These are phyloP conservation scores for Colletotrichum sp. DNA, from an alignment of 2,329 filamentous ascomycete genomes.

Conservation along the genomic window DNA sequence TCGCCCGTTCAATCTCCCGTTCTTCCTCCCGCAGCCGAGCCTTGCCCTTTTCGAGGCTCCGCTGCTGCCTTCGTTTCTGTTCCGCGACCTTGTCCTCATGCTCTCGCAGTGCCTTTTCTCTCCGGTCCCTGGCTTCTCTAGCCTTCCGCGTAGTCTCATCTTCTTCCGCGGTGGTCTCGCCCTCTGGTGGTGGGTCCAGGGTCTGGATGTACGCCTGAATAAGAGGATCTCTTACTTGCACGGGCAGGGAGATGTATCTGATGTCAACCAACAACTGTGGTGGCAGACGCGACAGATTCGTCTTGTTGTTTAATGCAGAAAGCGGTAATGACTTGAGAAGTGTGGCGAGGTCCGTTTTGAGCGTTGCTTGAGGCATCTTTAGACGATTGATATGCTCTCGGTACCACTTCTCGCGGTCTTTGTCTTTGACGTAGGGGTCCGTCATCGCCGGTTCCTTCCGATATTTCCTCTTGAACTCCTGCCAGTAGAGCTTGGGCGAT, in stretches of 20 bases:
- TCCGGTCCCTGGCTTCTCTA: conserved; percentile 55
- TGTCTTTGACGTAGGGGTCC: conserved; percentile 72
- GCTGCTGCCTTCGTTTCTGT: conserved; percentile 64
- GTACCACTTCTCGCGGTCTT: conserved; percentile 81
- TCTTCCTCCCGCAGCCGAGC: conserved; percentile 70
- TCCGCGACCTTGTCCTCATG: conserved; percentile 67
- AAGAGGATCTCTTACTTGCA: conserved; percentile 65
- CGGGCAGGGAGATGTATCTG: conserved; percentile 71
- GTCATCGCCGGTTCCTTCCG: conserved; percentile 83
- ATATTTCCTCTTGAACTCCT: conserved; percentile 92
- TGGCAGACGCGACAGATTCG: conserved; percentile 63
- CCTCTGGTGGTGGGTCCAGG: conserved; percentile 60
- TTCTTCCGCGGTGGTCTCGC: conserved; percentile 42
- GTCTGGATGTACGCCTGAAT: conserved; percentile 71
- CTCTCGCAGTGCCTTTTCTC: conserved; percentile 65
- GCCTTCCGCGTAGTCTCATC: conserved; percentile 56
- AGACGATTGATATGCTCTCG: conserved; percentile 74
- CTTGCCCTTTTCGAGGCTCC: conserved; percentile 64
- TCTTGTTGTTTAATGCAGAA: conserved; percentile 63
- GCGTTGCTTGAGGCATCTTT: conserved; percentile 67
- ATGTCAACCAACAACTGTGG: conserved; percentile 68
- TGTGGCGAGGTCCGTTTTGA: conserved; percentile 72
- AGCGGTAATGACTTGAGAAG: conserved; percentile 68
- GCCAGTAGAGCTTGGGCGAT: conserved; percentile 94
- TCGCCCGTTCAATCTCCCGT: conserved; percentile 69